These are phyloP conservation scores for Alternaria panax DNA, from an alignment of 2,329 filamentous ascomycete genomes.

Conservation along the genomic window DNA sequence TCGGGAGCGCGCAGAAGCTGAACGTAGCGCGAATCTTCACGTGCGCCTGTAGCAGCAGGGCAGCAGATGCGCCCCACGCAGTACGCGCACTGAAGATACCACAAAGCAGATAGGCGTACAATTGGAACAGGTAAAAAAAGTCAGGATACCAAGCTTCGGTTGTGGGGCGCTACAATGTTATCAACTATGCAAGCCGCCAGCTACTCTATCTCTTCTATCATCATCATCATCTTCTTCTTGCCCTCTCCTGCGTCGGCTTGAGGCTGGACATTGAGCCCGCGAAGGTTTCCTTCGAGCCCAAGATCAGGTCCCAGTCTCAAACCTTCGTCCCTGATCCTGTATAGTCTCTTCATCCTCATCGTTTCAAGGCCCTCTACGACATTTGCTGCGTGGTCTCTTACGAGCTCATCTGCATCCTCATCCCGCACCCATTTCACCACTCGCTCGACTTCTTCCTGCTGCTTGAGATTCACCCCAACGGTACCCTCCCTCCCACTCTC, in stretches of 20 bases:
- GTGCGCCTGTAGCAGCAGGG: background rate
- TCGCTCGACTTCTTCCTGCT: conserved; percentile 67
- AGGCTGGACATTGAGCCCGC: conserved; percentile 56
- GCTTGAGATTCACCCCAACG: conserved; percentile 64
- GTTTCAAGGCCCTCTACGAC: conserved; percentile 72
- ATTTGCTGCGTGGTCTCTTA: conserved; percentile 70
- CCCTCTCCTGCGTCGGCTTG: conserved; percentile 2
- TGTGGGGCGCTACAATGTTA: conserved; percentile 10
- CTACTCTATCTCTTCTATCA: conserved; percentile 69
- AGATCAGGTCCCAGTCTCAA: conserved; percentile 33
- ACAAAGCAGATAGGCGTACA: conserved; percentile 17
- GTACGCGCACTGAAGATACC: conserved; percentile 22
- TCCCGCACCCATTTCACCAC: conserved; percentile 69
- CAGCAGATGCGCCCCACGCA: conserved; percentile 9
- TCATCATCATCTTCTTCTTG: conserved; percentile 51
- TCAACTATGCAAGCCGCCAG: background rate
- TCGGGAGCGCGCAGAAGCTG: background rate
- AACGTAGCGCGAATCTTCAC: background rate
- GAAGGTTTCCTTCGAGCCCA: conserved; percentile 50
- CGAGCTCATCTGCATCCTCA: conserved; percentile 73
- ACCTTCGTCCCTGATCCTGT: conserved; percentile 49
- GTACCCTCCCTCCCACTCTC: conserved; percentile 48
- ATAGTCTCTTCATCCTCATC: conserved; percentile 63
- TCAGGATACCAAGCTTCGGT: conserved; percentile 11
- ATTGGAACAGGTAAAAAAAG: conserved; percentile 12